Conservation (phyloP, 345 rosid species). For the Lepidium aucheri region DNA sequence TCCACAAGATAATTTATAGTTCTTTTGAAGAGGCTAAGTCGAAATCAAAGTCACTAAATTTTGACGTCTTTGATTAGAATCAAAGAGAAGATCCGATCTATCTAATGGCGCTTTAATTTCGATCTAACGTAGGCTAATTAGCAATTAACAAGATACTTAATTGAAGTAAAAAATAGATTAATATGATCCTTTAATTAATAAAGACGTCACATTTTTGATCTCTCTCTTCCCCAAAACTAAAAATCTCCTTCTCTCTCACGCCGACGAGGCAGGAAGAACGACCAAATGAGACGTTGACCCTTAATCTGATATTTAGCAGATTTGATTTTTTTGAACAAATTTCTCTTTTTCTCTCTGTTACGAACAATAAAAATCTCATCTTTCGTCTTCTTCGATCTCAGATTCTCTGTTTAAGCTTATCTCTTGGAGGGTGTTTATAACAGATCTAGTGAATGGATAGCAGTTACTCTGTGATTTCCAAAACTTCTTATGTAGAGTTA, state of each 20-base stretch:
- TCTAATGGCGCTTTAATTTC: neutral
- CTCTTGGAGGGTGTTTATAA: neutral
- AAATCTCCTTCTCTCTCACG: neutral
- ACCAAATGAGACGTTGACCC: slow-evolving; percentile 30
- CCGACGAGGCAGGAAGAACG: slow-evolving; percentile 27
- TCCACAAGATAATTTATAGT: no score
- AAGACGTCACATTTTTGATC: neutral
- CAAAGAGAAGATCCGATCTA: neutral
- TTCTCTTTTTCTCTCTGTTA: neutral
- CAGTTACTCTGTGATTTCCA: slow-evolving; percentile 55
- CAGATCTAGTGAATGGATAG: slow-evolving; percentile 50
- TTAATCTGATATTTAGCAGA: slow-evolving; percentile 5
- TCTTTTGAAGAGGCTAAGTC: no score
- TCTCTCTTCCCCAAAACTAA: neutral
- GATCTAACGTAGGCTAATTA: neutral
- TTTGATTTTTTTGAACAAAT: slow-evolving; percentile 5
- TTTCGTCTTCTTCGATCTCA: slow-evolving; percentile 11
- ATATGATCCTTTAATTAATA: neutral
- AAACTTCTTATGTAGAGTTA: slow-evolving; percentile 48
- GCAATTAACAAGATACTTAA: neutral
- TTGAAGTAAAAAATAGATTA: neutral
- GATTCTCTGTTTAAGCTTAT: neutral
- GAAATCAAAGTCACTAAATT: no score
- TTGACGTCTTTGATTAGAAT: no score
- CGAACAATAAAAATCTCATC: neutral